Base-by-base conservation (phyloP, 306 rosid species). In the Vigna unguiculata region DNA sequence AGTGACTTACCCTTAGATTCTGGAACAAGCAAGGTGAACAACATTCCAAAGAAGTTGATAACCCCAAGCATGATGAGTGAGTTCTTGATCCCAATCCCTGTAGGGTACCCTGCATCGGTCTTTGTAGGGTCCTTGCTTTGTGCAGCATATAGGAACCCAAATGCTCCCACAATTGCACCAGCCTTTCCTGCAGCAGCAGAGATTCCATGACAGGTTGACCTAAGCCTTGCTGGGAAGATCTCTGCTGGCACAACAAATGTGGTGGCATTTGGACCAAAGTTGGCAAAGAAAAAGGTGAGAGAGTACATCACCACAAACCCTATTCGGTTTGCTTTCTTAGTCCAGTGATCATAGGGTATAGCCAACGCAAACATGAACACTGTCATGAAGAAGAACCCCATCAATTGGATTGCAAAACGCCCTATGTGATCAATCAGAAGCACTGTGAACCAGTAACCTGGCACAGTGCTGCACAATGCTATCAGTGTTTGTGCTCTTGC, bases 331-430 rank as follows among this genome's bases (percentile, higher is more conserved):
- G 61, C 81, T 9, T 34, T 65, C 51, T 76, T 0, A 0, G 75
- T 87, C 96, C 96, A 93, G 25, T 92, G 97, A 54, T 92, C 45
- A 85, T 92, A 92, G 12, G 97, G 97, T 72, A 92, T 72, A 0
- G 96, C 97, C 1, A 90, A 61, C 2, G 93, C 92, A 58, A 92
- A 90, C 97, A 92, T 92, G 89, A 92, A 92, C 16, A 90, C 86
- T 0, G 97, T 92, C 97, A 92, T 92, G 91, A 92, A 88, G 79
- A 92, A 87, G 81, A 92, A 92, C 0, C 97, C 97, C 85, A 90
- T 14, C 19, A 59, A 1, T 74, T 92, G 97, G 70, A 90, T 92
- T 0, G 88, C 83, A 40, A 90, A 90, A 4, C 97, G 85, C 0
- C 97, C 97, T 20, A 93, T 69, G 61, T 40, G 0, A 66, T 93